These are phyloP conservation scores for Adansonia madagascariensis DNA, from an alignment of 441 rosid genomes.

Conservation along the genomic window DNA sequence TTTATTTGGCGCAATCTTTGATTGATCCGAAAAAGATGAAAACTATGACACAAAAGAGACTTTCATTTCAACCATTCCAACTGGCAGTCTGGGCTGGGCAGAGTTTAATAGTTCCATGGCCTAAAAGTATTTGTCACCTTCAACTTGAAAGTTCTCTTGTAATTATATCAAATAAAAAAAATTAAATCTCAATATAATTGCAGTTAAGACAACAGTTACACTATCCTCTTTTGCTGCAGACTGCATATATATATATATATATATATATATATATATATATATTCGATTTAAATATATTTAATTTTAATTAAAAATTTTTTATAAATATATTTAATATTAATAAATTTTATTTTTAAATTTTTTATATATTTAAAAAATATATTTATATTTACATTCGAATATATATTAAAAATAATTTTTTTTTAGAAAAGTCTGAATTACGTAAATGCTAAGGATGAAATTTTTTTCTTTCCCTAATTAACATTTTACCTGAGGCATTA, in stretches of 20 bases:
- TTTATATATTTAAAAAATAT: too few species aligned
- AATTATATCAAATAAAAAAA: background rate
- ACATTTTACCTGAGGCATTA: background rate
- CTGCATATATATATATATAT: too few species aligned
- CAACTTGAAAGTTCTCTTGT: background rate
- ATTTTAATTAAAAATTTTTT: too few species aligned
- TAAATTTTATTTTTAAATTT: too few species aligned
- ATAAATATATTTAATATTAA: too few species aligned
- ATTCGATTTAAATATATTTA: too few species aligned
- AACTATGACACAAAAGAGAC: background rate
- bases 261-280: too few species aligned
- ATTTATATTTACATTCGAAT: too few species aligned
- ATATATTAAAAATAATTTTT: too few species aligned
- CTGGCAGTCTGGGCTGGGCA: background rate
- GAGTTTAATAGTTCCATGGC: background rate
- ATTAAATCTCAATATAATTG: background rate
- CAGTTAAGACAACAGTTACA: background rate
- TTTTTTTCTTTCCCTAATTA: background rate
- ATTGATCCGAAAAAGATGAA: background rate
- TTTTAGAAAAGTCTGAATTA: too few species aligned
- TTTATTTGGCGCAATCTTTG: conserved; percentile 7
- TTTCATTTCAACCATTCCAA: background rate
- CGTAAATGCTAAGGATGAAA: background rate
- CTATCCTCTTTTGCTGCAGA: background rate
- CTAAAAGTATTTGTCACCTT: background rate